These are phyloP conservation scores for Chaetomiaceae sp. DNA, from an alignment of 2,329 filamentous ascomycete genomes.

Conservation along the genomic window DNA sequence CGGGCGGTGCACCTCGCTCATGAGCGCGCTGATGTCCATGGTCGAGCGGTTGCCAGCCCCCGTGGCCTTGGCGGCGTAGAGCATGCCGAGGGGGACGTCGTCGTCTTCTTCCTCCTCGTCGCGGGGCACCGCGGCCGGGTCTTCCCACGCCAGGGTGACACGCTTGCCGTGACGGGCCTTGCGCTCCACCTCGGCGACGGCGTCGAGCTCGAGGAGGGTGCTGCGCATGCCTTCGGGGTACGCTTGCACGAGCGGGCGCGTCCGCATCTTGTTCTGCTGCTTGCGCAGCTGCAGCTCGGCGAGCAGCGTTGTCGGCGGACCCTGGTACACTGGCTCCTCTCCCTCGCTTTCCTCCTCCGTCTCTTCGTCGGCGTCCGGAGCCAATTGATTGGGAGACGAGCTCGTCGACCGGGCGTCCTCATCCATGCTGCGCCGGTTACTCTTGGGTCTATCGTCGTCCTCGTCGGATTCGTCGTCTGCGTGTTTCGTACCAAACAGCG, in stretches of 20 bases:
- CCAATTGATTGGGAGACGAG: constrained; percentile 23
- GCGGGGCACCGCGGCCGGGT: constrained; percentile 46
- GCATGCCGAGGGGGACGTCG: constrained; percentile 80
- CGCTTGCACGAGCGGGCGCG: constrained; percentile 58
- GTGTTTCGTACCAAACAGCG: constrained; percentile 19
- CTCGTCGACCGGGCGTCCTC: constrained; percentile 31
- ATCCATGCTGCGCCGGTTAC: constrained; percentile 17
- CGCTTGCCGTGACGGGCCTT: constrained; percentile 68
- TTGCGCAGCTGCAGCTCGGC: constrained; percentile 91
- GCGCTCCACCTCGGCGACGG: constrained; percentile 79
- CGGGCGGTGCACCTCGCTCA: constrained; percentile 58
- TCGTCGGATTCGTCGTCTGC: constrained; percentile 21
- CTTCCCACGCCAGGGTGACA: constrained; percentile 89
- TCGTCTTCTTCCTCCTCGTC: constrained; percentile 67
- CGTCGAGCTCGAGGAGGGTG: constrained; percentile 85
- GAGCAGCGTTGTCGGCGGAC: constrained; percentile 81
- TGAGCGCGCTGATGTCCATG: constrained; percentile 40
- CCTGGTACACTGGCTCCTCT: constrained; percentile 53
- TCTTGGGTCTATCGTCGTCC: constrained; percentile 24
- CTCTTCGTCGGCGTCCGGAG: constrained; percentile 30
- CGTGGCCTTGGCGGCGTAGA: constrained; percentile 62
- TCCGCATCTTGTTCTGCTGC: constrained; percentile 77
- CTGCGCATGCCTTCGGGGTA: constrained; percentile 79
- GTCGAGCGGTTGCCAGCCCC: constrained; percentile 35
- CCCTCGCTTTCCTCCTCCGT: constrained; percentile 42